phyloP scores from a whole-genome alignment of 192 early-diverging fungal genomes.

The Coemansia sp. region DNA sequence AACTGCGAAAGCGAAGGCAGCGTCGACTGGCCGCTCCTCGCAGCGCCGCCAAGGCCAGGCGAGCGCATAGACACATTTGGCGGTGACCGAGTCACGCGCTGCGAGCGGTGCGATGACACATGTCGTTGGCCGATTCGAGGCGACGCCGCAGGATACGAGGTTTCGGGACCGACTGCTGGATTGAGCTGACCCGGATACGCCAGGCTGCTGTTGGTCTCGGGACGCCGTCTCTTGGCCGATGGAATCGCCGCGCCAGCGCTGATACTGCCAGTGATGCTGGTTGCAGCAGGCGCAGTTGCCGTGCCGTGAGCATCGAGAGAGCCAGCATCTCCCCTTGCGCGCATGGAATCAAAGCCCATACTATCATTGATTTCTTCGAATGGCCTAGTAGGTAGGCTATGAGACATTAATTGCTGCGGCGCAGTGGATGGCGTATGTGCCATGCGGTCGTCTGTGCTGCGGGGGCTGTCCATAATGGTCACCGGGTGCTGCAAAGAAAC shows the following conservation, averaged over 20 bases:
- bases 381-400: slow-evolving; percentile 32
- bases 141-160: not conserved
- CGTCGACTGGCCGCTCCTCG: not conserved
- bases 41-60: slow-evolving; percentile 9
- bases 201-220: not conserved
- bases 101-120: not conserved
- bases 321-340: not conserved
- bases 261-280: not conserved
- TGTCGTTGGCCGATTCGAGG: not conserved
- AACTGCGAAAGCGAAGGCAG: slow-evolving; percentile 39
- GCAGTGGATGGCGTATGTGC: not conserved
- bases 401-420: slow-evolving; percentile 19
- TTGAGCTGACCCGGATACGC: not conserved
- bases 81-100: slow-evolving; percentile 28
- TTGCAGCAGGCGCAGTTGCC: not conserved
- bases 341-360: slow-evolving; percentile 4
- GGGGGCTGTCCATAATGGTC: slow-evolving; percentile 26
- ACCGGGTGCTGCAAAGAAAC: not conserved
- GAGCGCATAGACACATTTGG: slow-evolving; percentile 20
- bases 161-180: slow-evolving; percentile 1
- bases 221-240: slow-evolving; percentile 18
- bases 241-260: not conserved
- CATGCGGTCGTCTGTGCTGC: slow-evolving; percentile 5
- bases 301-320: not conserved
- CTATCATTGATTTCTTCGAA: slow-evolving; percentile 25